These are phyloP conservation scores for Mycena floridula DNA, from an alignment of 768 basidiomycete species.

Conservation along the genomic window DNA sequence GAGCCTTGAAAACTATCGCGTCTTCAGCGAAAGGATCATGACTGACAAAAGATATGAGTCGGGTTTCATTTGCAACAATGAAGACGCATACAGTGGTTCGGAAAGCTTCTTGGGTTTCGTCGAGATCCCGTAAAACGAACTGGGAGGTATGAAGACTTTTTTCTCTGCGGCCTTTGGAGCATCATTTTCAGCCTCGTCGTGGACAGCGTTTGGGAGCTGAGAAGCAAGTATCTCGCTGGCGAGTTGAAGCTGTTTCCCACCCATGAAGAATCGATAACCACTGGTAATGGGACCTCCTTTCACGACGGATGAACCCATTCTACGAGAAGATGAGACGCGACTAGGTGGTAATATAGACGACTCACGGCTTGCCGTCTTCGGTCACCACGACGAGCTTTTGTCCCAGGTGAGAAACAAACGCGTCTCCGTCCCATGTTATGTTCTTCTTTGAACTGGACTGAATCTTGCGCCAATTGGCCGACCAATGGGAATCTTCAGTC, in stretches of 20 bases:
- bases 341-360: neutral
- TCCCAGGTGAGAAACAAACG: conserved; percentile 46
- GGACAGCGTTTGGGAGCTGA: conserved; percentile 40
- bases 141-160: conserved; percentile 44
- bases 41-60: conserved; percentile 27
- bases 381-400: conserved; percentile 56
- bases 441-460: conserved; percentile 57
- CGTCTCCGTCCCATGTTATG: conserved; percentile 84
- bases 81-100: too few species aligned
- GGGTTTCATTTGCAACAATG: too few species aligned
- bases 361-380: conserved; percentile 67
- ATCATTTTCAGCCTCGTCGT: conserved; percentile 15
- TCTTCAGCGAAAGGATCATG: conserved; percentile 73
- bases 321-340: conserved; percentile 18
- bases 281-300: conserved; percentile 48
- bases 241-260: conserved; percentile 58
- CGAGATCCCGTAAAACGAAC: conserved; percentile 55
- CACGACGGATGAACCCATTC: conserved; percentile 58
- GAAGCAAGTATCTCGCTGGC: conserved; percentile 43
- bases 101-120: conserved; percentile 30
- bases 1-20: conserved; percentile 83
- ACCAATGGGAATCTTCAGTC: conserved; percentile 43
- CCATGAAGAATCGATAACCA: conserved; percentile 40
- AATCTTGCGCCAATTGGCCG: conserved; percentile 55
- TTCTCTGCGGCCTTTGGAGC: conserved; percentile 9